phyloP scores from a whole-genome alignment of 2,329 filamentous ascomycete genomes.

The Endocalyx cinctus region DNA sequence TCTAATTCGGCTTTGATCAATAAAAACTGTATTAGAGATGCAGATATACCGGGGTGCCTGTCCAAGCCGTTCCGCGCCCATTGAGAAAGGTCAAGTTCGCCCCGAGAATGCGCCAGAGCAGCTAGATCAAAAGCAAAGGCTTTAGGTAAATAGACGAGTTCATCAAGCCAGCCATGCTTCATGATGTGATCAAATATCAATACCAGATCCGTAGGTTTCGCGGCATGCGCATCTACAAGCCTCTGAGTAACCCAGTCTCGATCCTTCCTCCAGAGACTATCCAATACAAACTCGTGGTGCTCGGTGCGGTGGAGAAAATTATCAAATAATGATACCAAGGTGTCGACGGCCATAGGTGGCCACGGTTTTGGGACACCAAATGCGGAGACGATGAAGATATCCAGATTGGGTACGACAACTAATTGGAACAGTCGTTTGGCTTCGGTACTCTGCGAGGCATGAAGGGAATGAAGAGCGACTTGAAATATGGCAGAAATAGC shows the following conservation, averaged over 20 bases:
- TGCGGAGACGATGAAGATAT: slow-evolving; percentile 74
- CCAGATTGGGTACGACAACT: slow-evolving; percentile 67
- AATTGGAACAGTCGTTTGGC: slow-evolving; percentile 63
- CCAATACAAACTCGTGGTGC: slow-evolving; percentile 81
- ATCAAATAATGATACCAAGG: slow-evolving; percentile 71
- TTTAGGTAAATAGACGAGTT: slow-evolving; percentile 71
- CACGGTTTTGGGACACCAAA: slow-evolving; percentile 75
- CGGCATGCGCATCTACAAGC: slow-evolving; percentile 71
- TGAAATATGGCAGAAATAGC: slow-evolving; percentile 69
- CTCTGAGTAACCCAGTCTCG: slow-evolving; percentile 79
- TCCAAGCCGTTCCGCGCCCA: slow-evolving; percentile 74
- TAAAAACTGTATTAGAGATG: slow-evolving; percentile 73
- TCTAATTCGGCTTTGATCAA: slow-evolving; percentile 82
- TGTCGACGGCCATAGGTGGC: slow-evolving; percentile 70
- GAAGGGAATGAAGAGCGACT: slow-evolving; percentile 56
- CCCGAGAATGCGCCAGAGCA: slow-evolving; percentile 76
- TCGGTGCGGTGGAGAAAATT: slow-evolving; percentile 78
- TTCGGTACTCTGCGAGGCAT: slow-evolving; percentile 58
- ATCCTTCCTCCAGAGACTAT: slow-evolving; percentile 89
- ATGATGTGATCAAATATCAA: slow-evolving; percentile 75
- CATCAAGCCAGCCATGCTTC: slow-evolving; percentile 78
- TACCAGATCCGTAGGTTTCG: slow-evolving; percentile 62
- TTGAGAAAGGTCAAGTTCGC: slow-evolving; percentile 71
- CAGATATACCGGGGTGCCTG: slow-evolving; percentile 62
- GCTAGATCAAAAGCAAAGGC: slow-evolving; percentile 86